These are phyloP conservation scores for Ceratocystis diversiconidia DNA, from an alignment of 2,329 filamentous ascomycete genomes.

Conservation along the genomic window DNA sequence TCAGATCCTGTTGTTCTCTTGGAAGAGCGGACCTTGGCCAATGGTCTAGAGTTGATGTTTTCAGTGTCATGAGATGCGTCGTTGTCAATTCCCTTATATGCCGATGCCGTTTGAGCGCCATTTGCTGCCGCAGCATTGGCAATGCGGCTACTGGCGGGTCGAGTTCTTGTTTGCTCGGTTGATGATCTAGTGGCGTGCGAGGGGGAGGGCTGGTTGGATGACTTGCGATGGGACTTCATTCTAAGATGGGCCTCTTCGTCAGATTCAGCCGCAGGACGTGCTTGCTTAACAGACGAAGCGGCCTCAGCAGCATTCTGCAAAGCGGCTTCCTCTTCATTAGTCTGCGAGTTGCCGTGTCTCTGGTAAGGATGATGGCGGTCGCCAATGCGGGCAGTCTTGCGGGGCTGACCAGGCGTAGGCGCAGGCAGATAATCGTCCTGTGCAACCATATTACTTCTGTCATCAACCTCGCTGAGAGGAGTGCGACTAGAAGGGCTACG, in stretches of 20 bases:
- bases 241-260: conserved; percentile 75
- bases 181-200: conserved; percentile 8
- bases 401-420: conserved; percentile 86
- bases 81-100: conserved; percentile 38
- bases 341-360: conserved; percentile 35
- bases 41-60: conserved; percentile 41
- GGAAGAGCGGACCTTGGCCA: conserved; percentile 17
- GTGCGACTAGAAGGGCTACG: conserved; percentile 59
- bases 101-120: conserved; percentile 45
- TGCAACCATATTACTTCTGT: conserved; percentile 50
- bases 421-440: conserved; percentile 87
- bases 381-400: conserved; percentile 61
- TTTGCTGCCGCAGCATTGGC: conserved; percentile 2
- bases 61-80: conserved; percentile 57
- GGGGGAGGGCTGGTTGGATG: conserved; percentile 27
- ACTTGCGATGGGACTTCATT: conserved; percentile 53
- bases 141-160: conserved; percentile 58
- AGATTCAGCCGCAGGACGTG: conserved; percentile 38
- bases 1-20: conserved; percentile 24
- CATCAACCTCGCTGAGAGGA: conserved; percentile 89
- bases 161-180: conserved; percentile 20
- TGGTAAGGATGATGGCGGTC: conserved; percentile 65
- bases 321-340: conserved; percentile 34
- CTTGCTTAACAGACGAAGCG: conserved; percentile 46
- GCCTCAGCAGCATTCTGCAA: conserved; percentile 46